Conservation (phyloP, 106 monocot genomes). For the Allium cepa region DNA sequence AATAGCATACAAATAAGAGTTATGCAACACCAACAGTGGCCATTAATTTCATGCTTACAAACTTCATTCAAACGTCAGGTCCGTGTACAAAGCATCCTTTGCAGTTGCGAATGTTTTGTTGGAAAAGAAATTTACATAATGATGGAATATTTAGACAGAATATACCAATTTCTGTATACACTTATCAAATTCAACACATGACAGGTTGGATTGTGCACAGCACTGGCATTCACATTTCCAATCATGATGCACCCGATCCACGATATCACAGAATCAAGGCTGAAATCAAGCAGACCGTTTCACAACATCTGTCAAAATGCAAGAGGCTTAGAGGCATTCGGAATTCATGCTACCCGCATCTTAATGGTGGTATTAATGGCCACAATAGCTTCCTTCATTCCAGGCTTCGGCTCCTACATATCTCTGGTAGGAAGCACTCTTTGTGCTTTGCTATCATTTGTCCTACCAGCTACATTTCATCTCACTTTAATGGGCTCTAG, state of each 20-base stretch:
- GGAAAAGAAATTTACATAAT: too few species aligned
- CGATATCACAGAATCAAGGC: conserved; percentile 58
- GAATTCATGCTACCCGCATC: conserved; percentile 34
- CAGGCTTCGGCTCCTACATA: conserved; percentile 78
- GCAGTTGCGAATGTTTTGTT: too few species aligned
- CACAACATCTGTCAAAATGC: conserved; percentile 28
- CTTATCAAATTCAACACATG: background rate
- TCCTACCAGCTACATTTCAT: conserved; percentile 80
- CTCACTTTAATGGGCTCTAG: conserved; percentile 54
- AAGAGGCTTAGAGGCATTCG: conserved; percentile 22
- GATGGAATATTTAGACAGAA: too few species aligned
- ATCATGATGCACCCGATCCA: conserved; percentile 97
- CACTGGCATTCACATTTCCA: conserved; percentile 84
- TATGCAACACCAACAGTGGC: too few species aligned
- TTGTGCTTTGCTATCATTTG: conserved; percentile 85
- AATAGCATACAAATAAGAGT: too few species aligned
- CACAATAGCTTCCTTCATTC: conserved; percentile 58
- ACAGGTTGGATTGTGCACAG: conserved; percentile 84
- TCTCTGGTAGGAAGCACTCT: conserved; percentile 78
- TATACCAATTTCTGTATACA: too few species aligned
- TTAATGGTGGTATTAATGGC: conserved; percentile 29
- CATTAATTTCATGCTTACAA: too few species aligned
- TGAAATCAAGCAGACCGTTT: conserved; percentile 39
- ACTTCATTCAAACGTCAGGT: too few species aligned
- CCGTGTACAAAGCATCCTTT: too few species aligned